Conservation (phyloP, 177 flowering plant genomes). For the Vitis hybrid region DNA sequence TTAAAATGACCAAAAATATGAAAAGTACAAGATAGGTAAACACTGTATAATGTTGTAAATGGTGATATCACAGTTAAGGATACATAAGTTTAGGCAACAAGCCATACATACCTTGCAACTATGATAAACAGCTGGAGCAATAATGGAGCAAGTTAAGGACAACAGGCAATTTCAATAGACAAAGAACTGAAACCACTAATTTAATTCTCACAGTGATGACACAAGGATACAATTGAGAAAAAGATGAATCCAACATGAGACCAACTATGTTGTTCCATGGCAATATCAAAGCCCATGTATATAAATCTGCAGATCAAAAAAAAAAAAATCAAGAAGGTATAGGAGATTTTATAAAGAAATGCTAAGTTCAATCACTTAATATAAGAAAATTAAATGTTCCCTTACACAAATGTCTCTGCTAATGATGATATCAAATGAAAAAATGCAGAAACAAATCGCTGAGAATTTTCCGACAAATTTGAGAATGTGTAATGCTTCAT, state of each 20-base stretch:
- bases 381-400: conserved; percentile 4
- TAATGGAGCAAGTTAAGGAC: conserved; percentile 52
- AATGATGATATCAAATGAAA: conserved; percentile 96
- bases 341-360: not conserved
- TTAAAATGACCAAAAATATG: too few species aligned
- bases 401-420: conserved; percentile 98
- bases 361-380: conserved; percentile 6
- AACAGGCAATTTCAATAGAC: not conserved
- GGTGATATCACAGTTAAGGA: not conserved
- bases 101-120: conserved; percentile 74
- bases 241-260: conserved; percentile 97
- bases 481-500: conserved; percentile 96
- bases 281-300: conserved; percentile 99
- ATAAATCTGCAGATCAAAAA: conserved; percentile 66
- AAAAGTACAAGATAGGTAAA: not conserved
- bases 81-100: not conserved
- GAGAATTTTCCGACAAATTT: conserved; percentile 89
- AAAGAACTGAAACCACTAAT: not conserved
- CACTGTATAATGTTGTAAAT: not conserved
- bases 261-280: conserved; percentile 99
- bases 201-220: not conserved
- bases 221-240: conserved; percentile 98
- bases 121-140: conserved; percentile 67
- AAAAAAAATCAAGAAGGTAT: not conserved
- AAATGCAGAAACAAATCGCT: conserved; percentile 87